Evolutionary conservation across 768 basidiomycete genomes (phyloP), one percentile per base, ranked within the genome.

Genomic region (Calocera cornea): DNA sequence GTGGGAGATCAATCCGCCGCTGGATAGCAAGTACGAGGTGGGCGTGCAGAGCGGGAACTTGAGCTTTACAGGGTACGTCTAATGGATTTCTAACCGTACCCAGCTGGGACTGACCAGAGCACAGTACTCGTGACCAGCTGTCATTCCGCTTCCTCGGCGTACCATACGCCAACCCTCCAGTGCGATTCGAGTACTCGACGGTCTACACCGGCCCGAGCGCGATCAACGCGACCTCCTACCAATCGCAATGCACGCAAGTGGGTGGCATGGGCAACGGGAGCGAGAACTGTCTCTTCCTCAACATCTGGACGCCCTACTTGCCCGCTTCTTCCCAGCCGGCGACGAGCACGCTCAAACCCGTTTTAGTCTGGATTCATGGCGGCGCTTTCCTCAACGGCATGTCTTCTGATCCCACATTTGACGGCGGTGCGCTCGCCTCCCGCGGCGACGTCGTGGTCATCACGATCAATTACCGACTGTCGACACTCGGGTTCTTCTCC

Each of bases 101-200:
- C 10, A 5, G 27, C 31, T 33, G 14, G 31, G 10, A 14, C 31
- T 33, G 27, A 29, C 27, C 27, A 33, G 7, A 33, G 7, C 16
- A 29, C 47, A 82, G 80, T 0, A 80, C 76, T 44, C 81, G 82
- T 22, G 82, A 83, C 70, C 78, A 79, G 38, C 72, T 79, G 0
- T 80, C 80, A 1, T 83, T 84, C 76, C 77, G 80, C 19, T 83
- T 84, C 76, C 72, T 82, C 14, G 83, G 83, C 14, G 80, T 84
- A 44, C 82, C 80, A 0, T 83, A 80, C 68, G 81, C 82, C 2
- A 74, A 81, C 67, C 78, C 79, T 0, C 77, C 79, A 12, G 65
- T 70, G 49, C 77, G 82, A 1, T 83, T 80, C 71, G 74, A 77
- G 16, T 80, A 83, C 72, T 81, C 83, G 1, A 74, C 71, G 1